Base-by-base conservation (phyloP, 2,329 filamentous ascomycete genomes). In the Thelonectria olida region DNA sequence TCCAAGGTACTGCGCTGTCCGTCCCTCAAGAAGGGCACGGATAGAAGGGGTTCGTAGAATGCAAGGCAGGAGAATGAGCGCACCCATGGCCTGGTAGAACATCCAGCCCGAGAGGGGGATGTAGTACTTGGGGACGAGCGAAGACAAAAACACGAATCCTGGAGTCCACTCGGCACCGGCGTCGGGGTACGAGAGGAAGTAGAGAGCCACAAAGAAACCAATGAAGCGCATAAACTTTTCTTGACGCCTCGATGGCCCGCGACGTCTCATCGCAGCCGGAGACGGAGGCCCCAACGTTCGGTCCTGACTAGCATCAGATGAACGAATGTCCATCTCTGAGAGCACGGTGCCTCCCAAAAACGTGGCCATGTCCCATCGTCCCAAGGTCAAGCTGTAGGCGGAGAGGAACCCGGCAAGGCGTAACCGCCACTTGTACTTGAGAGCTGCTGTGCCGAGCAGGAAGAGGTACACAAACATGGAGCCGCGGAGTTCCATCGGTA, bases 381-480 rank as follows among this genome's bases (percentile, higher is more conserved):
- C 76, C 4, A 80, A 58, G 0, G 62, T 47, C 19, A 80, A 39
- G 31, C 75, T 76, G 64, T 79, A 79, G 0, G 68, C 68, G 1
- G 76, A 72, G 3, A 79, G 62, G 5, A 71, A 62, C 0, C 61
- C 70, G 0, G 70, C 77, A 10, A 77, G 60, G 20, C 66, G 65
- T 1, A 75, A 63, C 2, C 78, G 70, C 75, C 75, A 79, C 22
- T 65, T 74, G 0, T 74, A 69, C 48, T 74, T 75, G n/a, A 80
- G 60, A 0, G 72, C 73, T 2, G 77, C 75, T 1, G 78, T 80
- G 0, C 73, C 78, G 0, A 80, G 70, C 3, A 80, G 70, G 64
- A 79, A 78, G 12, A 79, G 61, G 69, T 80, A 80, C 31, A 80
- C 56, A 27, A 79, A 62, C 73, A 80, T 79, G 1, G 77, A 79